Base-by-base conservation (phyloP, 257 asterid genomes). In the Primulina tabacum region DNA sequence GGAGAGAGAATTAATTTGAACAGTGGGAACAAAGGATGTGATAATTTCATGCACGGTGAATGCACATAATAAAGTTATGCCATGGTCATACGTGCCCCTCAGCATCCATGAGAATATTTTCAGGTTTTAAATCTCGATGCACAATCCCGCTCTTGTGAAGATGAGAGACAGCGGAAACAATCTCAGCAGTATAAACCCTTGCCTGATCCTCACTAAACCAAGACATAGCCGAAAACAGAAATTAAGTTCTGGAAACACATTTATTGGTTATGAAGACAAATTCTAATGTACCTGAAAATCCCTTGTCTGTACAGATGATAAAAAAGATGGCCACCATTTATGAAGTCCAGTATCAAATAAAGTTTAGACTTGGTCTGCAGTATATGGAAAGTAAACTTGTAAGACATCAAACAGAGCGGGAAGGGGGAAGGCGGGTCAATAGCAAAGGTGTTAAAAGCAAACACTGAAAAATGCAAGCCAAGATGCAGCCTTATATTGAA, bases 321-420 rank as follows among this genome's bases (percentile, higher is more conserved):
- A 88, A 92, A 92, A 5, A 92, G 94, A 85, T 92, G 98, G 66
- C 98, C 98, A 70, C 98, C 98, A 72, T 92, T 92, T 52, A 92
- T 82, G 40, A 92, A 92, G 72, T 92, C 98, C 76, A 92, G 85
- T 72, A 92, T 89, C 75, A 92, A 64, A 73, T 92, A 92, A 71
- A 92, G 87, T 88, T 92, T 92, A 34, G 90, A 83, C 77, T 85
- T 89, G 26, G 98, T 89, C 98, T 92, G 92, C 43, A 58, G 33
- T 52, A 40, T 50, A 70, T 62, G 55, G 38, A 63, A 75, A 67
- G 59, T 37, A 74, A 71, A 75, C 60, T 2, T 62, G 64, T 75
- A 35, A 81, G 71, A 63, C 75, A 61, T 64, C 65, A 35, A 65
- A 7, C 67, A 7, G 50, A 5, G 8, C 20, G 29, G 67, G 60